phyloP scores from a whole-genome alignment of 2,329 filamentous ascomycete species.

The Fusarium phyllophilum region DNA sequence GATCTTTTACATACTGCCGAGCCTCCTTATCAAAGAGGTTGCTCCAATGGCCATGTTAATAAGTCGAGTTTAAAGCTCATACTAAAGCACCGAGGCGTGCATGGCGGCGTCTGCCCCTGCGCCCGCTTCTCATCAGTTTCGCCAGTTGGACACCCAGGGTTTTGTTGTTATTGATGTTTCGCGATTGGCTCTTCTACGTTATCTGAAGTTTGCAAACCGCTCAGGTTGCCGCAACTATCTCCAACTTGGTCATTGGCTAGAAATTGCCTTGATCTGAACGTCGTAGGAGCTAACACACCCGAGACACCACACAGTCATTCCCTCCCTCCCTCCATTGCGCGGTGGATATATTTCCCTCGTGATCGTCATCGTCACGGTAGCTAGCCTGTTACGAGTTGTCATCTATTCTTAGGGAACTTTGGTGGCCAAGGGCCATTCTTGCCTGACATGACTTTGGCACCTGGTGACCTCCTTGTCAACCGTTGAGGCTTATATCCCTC shows the following conservation, averaged over 20 bases:
- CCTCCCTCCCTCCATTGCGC: conserved; percentile 25
- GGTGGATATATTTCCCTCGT: conserved; percentile 32
- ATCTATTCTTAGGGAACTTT: conserved; percentile 21
- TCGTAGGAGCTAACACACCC: conserved; percentile 3
- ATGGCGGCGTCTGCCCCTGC: conserved; percentile 29
- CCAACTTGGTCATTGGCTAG: conserved; percentile 1
- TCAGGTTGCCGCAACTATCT: conserved; percentile 1
- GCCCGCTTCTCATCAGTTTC: conserved; percentile 14
- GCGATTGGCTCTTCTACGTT: conserved; percentile 10
- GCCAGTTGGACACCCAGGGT: neutral
- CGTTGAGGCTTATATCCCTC: conserved; percentile 38
- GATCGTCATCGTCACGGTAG: conserved; percentile 33
- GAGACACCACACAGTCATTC: conserved; percentile 27
- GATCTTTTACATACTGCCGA: conserved; percentile 11
- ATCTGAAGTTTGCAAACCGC: conserved; percentile 16
- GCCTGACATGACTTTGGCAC: conserved; percentile 18
- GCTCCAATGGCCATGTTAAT: conserved; percentile 18
- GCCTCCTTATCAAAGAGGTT: conserved; percentile 25
- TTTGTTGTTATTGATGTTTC: neutral
- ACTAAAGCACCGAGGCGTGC: conserved; percentile 17
- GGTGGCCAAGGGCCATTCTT: conserved; percentile 10
- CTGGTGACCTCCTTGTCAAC: conserved; percentile 36
- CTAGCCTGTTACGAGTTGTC: conserved; percentile 32
- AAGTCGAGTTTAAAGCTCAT: conserved; percentile 23
- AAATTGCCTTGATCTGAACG: neutral